These are phyloP conservation scores for Phytopythium aichiense DNA, from an alignment of 352 stramenopile genomes.

Conservation along the genomic window DNA sequence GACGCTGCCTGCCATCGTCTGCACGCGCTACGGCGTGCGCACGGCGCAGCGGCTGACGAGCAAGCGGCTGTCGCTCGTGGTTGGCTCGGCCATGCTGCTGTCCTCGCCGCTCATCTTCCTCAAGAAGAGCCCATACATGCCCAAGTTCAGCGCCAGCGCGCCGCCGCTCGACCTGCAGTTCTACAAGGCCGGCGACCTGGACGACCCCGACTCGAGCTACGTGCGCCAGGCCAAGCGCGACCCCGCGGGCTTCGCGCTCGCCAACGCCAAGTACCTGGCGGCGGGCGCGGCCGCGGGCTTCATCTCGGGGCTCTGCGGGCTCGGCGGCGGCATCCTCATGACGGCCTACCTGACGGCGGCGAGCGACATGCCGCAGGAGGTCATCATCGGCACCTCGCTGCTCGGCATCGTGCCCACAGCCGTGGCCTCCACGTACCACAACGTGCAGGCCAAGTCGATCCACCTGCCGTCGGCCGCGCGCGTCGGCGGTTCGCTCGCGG, in stretches of 20 bases:
- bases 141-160: slow-evolving; percentile 55
- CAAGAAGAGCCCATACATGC: slow-evolving; percentile 76
- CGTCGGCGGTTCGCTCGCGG: slow-evolving; percentile 58
- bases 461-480: slow-evolving; percentile 67
- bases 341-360: slow-evolving; percentile 81
- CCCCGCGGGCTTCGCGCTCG: slow-evolving; percentile 34
- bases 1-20: slow-evolving; percentile 73
- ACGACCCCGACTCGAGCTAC: slow-evolving; percentile 25
- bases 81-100: slow-evolving; percentile 72
- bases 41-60: slow-evolving; percentile 70
- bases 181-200: slow-evolving; percentile 22
- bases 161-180: slow-evolving; percentile 76
- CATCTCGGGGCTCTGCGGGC: slow-evolving; percentile 78
- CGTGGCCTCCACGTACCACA: slow-evolving; percentile 76
- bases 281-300: slow-evolving; percentile 72
- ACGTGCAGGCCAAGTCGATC: slow-evolving; percentile 73
- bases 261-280: slow-evolving; percentile 76
- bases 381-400: slow-evolving; percentile 82
- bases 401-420: slow-evolving; percentile 79
- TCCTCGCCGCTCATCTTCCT: slow-evolving; percentile 79
- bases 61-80: slow-evolving; percentile 71
- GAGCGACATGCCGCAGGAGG: slow-evolving; percentile 82
- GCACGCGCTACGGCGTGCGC: slow-evolving; percentile 76
- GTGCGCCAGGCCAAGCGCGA: slow-evolving; percentile 37
- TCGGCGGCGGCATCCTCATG: slow-evolving; percentile 83